Conservation (phyloP, 1,284 basidiomycete genomes). For the Cryptococcus sp. region DNA sequence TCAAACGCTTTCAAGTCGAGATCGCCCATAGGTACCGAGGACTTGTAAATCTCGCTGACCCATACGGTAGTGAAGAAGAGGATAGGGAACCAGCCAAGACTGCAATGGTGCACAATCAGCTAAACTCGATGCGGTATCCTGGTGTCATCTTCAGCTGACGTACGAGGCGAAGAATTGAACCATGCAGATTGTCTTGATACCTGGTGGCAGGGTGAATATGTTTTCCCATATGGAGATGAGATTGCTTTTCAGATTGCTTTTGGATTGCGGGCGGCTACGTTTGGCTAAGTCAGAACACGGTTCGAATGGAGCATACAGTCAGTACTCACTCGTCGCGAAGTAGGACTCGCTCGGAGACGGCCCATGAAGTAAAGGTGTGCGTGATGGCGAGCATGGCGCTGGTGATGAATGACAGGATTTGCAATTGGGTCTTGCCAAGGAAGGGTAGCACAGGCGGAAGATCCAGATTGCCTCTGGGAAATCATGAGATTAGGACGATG, state of each 20-base stretch:
- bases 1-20: constrained; percentile 55
- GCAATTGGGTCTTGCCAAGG: constrained; percentile 72
- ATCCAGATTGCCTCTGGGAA: constrained; percentile 66
- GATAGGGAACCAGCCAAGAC: constrained; percentile 84
- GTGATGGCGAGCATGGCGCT: constrained; percentile 53
- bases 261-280: constrained; percentile 45
- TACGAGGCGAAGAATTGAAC: constrained; percentile 76
- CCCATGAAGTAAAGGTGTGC: constrained; percentile 61
- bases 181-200: constrained; percentile 75
- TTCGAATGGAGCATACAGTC: neutral
- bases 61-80: constrained; percentile 86
- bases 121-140: constrained; percentile 1
- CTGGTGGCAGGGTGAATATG: constrained; percentile 66
- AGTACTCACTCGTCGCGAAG: constrained; percentile 55
- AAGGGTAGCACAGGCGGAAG: constrained; percentile 64
- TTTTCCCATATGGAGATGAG: constrained; percentile 63
- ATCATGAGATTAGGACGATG: neutral
- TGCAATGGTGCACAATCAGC: constrained; percentile 39
- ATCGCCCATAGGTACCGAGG: constrained; percentile 42
- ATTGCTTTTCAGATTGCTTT: constrained; percentile 36
- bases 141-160: constrained; percentile 41
- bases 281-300: neutral
- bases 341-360: constrained; percentile 77
- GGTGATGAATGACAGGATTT: constrained; percentile 64
- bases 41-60: constrained; percentile 80